Evolutionary conservation across 164 flowering plant genomes (phyloP).

Genomic region (Malania oleifera): DNA sequence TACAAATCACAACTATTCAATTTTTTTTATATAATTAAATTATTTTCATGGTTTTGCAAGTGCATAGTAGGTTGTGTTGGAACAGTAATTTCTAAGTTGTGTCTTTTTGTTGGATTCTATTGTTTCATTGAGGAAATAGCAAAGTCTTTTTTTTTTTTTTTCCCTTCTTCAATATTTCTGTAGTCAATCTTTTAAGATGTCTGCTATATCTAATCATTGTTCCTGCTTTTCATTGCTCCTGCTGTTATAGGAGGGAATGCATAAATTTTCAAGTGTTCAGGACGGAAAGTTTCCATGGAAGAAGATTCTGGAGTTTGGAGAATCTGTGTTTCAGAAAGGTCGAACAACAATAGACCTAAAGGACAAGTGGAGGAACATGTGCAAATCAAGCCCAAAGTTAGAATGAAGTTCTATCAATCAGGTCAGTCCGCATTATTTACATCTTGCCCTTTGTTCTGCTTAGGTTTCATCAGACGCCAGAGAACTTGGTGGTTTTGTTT

Average conservation of each 20-base stretch:
- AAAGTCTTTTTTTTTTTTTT: not conserved
- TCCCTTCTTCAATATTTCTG: not conserved
- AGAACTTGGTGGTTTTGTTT: no score
- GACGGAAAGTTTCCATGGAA: conserved; percentile 36
- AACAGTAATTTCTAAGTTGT: no score
- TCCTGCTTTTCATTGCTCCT: not conserved
- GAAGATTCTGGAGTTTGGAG: conserved; percentile 38
- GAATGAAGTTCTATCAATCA: conserved; percentile 6
- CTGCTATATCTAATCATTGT: not conserved
- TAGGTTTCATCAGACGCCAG: no score
- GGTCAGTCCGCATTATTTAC: not conserved
- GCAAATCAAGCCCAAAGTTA: conserved; percentile 20
- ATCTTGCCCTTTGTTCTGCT: no score
- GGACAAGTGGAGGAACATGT: conserved; percentile 51
- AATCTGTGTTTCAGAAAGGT: conserved; percentile 22
- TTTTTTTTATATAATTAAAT: not conserved
- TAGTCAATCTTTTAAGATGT: no score
- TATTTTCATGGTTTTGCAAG: not conserved
- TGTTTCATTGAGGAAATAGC: not conserved
- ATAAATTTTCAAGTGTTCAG: conserved; percentile 11
- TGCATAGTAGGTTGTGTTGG: no score
- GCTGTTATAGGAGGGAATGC: conserved; percentile 35
- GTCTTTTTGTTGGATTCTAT: no score
- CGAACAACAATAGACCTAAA: conserved; percentile 38
- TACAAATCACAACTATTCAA: not conserved